phyloP scores from a whole-genome alignment of 2,329 filamentous ascomycete genomes.

The Fusarium sp. region DNA sequence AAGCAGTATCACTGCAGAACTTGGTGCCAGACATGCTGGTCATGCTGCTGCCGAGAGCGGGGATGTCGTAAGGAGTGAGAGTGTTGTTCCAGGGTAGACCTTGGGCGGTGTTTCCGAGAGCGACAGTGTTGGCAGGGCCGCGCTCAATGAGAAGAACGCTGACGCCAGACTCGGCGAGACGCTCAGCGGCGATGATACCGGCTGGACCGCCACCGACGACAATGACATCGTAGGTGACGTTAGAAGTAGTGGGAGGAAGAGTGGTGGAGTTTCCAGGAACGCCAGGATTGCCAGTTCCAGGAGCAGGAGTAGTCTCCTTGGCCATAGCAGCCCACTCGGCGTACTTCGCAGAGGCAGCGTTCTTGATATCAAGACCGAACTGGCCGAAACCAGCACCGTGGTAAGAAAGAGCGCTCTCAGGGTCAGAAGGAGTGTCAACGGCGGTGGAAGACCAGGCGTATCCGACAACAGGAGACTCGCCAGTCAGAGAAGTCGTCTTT shows the following conservation, averaged over 20 bases:
- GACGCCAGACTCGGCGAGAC: constrained; percentile 37
- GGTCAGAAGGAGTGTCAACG: constrained; percentile 47
- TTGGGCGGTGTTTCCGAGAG: constrained; percentile 34
- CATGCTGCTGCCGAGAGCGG: constrained; percentile 42
- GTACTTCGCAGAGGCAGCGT: constrained; percentile 49
- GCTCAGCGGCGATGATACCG: constrained; percentile 43
- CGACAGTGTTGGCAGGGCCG: constrained; percentile 42
- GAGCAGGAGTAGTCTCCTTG: constrained; percentile 22
- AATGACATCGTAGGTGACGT: constrained; percentile 43
- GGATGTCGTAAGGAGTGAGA: constrained; percentile 41
- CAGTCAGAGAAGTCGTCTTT: constrained; percentile 48
- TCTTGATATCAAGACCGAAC: constrained; percentile 49
- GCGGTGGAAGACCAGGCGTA: constrained; percentile 54
- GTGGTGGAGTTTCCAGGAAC: constrained; percentile 21
- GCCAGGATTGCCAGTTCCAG: constrained; percentile 5
- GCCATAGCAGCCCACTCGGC: constrained; percentile 43
- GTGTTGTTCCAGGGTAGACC: constrained; percentile 39
- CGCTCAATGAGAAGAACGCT: constrained; percentile 45
- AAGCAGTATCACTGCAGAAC: constrained; percentile 43
- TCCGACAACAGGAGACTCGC: constrained; percentile 48
- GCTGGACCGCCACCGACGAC: constrained; percentile 43
- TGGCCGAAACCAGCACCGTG: constrained; percentile 55
- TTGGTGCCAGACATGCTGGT: constrained; percentile 36
- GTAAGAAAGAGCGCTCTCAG: constrained; percentile 51
- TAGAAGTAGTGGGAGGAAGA: constrained; percentile 31